A percentile compares a stretch with the other conserved stretches of the same genome.
Evolutionary conservation across 495 filamentous ascomycete species (phyloP).

Genomic region (Neurospora sp.): DNA sequence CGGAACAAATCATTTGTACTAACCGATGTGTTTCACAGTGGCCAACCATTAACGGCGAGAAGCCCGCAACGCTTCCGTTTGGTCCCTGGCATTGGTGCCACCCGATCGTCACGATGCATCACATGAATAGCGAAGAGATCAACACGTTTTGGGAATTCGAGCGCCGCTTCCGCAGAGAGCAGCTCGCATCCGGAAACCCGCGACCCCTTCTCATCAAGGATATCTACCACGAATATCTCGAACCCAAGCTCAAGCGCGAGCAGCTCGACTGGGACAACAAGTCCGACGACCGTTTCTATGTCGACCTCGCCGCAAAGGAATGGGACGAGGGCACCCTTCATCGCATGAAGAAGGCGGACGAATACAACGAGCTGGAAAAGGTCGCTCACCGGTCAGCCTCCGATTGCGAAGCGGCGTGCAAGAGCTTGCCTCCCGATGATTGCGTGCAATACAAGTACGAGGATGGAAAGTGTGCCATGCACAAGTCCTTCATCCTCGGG

Average conservation of each 20-base stretch:
- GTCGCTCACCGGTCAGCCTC: constrained; percentile 31
- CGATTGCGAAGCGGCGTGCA: constrained; percentile 33
- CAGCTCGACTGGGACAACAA: constrained; percentile 43
- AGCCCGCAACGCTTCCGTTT: constrained; percentile 40
- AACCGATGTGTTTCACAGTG: constrained; percentile 20
- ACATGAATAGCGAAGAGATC: constrained; percentile 45
- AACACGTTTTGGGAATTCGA: constrained; percentile 46
- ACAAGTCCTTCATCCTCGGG: constrained; percentile 23
- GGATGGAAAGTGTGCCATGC: constrained; percentile 21
- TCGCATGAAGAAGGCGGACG: constrained; percentile 20
- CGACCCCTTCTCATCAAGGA: constrained; percentile 33
- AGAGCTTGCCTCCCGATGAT: constrained; percentile 17
- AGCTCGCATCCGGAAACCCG: background rate
- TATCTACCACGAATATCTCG: constrained; percentile 35
- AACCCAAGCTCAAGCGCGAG: constrained; percentile 18
- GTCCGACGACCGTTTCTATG: constrained; percentile 32
- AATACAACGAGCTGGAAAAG: constrained; percentile 25
- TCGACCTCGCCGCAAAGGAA: constrained; percentile 12
- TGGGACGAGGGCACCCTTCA: constrained; percentile 19
- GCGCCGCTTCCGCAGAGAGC: constrained; percentile 16
- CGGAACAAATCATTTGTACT: constrained; percentile 18
- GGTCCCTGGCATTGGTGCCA: constrained; percentile 48
- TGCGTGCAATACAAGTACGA: constrained; percentile 31
- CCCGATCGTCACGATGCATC: constrained; percentile 51
- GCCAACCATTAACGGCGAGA: constrained; percentile 52